phyloP scores from a whole-genome alignment of 1,139 yeast genomes.

The Candida gigantensis region DNA sequence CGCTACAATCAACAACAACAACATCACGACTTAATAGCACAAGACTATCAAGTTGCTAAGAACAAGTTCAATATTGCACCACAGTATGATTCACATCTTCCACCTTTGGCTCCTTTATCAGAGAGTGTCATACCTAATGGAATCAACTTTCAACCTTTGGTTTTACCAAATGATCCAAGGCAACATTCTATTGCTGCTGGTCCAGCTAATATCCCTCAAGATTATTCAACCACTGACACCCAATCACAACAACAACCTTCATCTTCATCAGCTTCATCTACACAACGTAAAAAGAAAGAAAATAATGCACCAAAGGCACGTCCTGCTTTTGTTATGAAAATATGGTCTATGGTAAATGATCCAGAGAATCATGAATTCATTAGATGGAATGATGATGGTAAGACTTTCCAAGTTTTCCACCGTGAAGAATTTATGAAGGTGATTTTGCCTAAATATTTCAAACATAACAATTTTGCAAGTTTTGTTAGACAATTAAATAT shows the following conservation, averaged over 20 bases:
- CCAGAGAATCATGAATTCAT: slow-evolving; percentile 66
- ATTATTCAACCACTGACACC: not conserved
- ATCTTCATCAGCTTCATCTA: not conserved
- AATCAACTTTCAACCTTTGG: slow-evolving; percentile 12
- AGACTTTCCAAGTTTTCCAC: slow-evolving; percentile 78
- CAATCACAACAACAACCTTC: slow-evolving; percentile 9
- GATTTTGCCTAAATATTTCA: slow-evolving; percentile 86
- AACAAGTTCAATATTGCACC: slow-evolving; percentile 6
- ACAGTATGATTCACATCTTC: slow-evolving; percentile 20
- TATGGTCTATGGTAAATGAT: slow-evolving; percentile 96
- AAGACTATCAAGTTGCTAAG: slow-evolving; percentile 13
- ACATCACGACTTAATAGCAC: slow-evolving; percentile 11
- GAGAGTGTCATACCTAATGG: slow-evolving; percentile 36
- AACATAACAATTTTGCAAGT: slow-evolving; percentile 90
- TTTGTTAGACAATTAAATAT: slow-evolving; percentile 94
- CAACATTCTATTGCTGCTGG: slow-evolving; percentile 11
- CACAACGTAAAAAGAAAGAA: slow-evolving; percentile 30
- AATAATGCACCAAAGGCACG: slow-evolving; percentile 42
- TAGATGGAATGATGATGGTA: slow-evolving; percentile 84
- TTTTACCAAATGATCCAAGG: slow-evolving; percentile 10
- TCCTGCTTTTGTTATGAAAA: slow-evolving; percentile 88
- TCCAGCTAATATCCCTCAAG: slow-evolving; percentile 13
- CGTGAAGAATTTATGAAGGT: slow-evolving; percentile 84
- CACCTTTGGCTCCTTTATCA: slow-evolving; percentile 38
- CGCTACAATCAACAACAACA: no score